Conservation (phyloP, 129 eudicot genomes). For the Tanacetum coccineum region DNA sequence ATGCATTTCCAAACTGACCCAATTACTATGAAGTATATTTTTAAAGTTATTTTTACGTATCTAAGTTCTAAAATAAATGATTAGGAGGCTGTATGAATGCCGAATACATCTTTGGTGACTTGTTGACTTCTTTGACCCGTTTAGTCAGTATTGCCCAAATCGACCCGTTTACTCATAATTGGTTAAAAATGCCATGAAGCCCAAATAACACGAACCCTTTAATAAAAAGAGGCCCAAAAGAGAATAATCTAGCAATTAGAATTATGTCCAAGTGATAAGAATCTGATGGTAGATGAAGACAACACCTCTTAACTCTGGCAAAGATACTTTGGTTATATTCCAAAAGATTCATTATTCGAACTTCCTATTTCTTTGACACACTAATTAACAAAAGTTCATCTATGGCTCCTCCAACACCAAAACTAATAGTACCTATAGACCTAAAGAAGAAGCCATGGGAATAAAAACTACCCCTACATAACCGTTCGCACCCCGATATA, state of each 20-base stretch:
- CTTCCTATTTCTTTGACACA: constrained; percentile 7
- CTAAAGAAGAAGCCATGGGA: constrained; percentile 77
- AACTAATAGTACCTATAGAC: constrained; percentile 63
- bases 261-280: constrained; percentile 2
- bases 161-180: neutral
- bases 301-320: constrained; percentile 15
- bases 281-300: constrained; percentile 3
- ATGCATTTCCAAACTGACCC: too few relatives aligned
- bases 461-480: constrained; percentile 79
- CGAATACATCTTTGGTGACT: neutral
- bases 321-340: constrained; percentile 8
- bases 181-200: neutral
- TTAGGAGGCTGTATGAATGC: neutral
- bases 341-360: constrained; percentile 17
- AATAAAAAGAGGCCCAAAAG: neutral
- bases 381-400: constrained; percentile 10
- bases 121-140: neutral
- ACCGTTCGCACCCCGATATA: constrained; percentile 96
- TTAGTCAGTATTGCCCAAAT: neutral
- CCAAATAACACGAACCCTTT: constrained; percentile 1
- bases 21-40: too few relatives aligned
- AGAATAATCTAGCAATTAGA: neutral
- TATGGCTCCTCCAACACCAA: constrained; percentile 87
- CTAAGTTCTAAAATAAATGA: neutral
- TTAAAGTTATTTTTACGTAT: too few relatives aligned